These are phyloP conservation scores for Metarhizium brunneum DNA, from an alignment of 2,329 filamentous ascomycete species.

Conservation along the genomic window DNA sequence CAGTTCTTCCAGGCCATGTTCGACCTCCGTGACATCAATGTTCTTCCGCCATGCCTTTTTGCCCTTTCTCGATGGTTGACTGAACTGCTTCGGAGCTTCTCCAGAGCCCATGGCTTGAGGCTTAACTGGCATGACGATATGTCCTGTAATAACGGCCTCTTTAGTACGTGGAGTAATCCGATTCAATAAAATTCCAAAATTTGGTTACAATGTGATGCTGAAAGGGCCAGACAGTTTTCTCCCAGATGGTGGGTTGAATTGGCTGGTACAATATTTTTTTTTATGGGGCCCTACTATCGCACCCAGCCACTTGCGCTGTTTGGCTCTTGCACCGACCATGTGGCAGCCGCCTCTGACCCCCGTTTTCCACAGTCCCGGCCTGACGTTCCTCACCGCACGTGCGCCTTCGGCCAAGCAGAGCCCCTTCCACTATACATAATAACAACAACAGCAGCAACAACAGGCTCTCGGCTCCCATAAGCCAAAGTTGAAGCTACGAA, in stretches of 20 bases:
- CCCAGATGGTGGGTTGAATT: background rate
- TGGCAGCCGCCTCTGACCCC: background rate
- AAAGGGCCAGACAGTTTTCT: background rate
- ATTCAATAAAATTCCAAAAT: background rate
- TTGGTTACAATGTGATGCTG: background rate
- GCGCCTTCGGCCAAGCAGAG: background rate
- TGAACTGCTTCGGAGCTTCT: constrained; percentile 67
- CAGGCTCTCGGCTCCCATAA: background rate
- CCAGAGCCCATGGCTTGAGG: constrained; percentile 35
- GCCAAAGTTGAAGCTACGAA: background rate
- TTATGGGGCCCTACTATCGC: background rate
- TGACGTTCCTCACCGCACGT: background rate
- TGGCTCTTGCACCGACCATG: background rate
- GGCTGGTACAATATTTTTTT: background rate
- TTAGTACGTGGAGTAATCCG: background rate
- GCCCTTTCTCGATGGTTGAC: constrained; percentile 87
- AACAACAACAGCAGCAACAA: background rate
- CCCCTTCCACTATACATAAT: background rate
- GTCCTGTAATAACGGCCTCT: constrained; percentile 5
- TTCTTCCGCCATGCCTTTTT: constrained; percentile 99
- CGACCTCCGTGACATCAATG: constrained; percentile 82
- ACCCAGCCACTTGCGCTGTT: too few species aligned
- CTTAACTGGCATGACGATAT: constrained; percentile 41
- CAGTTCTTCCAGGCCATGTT: constrained; percentile 71
- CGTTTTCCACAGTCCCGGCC: background rate